Evolutionary conservation across 1,284 basidiomycete species (phyloP).

Genomic region (Kalmanozyma brasiliensis): DNA sequence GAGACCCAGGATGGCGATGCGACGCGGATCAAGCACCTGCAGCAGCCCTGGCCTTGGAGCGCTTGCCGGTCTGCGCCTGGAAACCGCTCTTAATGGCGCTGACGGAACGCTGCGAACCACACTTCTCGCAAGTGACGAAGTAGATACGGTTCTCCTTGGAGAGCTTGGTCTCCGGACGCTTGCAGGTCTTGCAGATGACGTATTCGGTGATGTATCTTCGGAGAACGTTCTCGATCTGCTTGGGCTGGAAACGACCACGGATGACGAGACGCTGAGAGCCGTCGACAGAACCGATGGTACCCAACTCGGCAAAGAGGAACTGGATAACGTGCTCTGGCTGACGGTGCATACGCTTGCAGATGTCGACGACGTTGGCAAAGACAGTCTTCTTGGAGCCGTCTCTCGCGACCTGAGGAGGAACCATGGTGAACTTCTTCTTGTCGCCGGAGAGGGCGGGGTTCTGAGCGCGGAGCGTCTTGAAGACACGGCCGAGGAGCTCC

Average conservation of each 20-base stretch:
- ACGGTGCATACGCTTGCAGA: conserved; percentile 98
- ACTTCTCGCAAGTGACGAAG: conserved; percentile 97
- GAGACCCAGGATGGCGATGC: neutral
- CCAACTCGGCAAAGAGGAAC: conserved; percentile 97
- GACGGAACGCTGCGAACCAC: conserved; percentile 90
- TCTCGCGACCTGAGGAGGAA: conserved; percentile 91
- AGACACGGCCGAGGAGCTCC: conserved; percentile 95
- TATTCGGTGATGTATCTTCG: conserved; percentile 98
- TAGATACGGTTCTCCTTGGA: conserved; percentile 99
- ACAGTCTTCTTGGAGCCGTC: conserved; percentile 96
- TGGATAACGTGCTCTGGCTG: conserved; percentile 99
- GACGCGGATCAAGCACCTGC: conserved; percentile 30
- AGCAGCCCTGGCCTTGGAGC: conserved; percentile 55
- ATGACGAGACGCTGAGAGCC: conserved; percentile 92
- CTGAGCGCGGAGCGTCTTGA: conserved; percentile 87
- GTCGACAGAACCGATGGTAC: conserved; percentile 95
- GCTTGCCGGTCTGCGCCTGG: conserved; percentile 90
- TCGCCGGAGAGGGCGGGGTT: conserved; percentile 85
- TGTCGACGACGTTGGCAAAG: conserved; percentile 95
- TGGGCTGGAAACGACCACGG: conserved; percentile 97
- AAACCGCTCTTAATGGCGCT: conserved; percentile 98
- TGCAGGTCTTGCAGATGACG: conserved; percentile 99
- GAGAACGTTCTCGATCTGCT: conserved; percentile 97
- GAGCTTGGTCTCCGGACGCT: conserved; percentile 94
- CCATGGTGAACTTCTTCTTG: conserved; percentile 93